Evolutionary conservation across 1,139 yeast genomes (phyloP).

Genomic region (Debaryomyces sp.): DNA sequence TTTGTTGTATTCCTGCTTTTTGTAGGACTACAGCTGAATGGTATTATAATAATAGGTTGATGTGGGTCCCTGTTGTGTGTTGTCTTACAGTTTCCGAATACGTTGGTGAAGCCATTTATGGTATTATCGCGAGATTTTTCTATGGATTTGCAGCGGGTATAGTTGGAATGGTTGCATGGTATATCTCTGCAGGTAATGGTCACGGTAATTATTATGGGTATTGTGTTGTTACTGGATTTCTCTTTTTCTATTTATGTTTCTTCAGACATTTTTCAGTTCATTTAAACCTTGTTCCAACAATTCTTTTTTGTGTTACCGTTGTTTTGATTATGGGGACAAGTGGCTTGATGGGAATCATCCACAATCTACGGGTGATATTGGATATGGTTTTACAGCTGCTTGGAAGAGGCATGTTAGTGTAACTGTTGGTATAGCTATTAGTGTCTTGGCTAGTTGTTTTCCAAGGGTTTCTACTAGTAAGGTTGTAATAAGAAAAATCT

Average conservation of each 20-base stretch:
- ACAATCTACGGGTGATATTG: conserved; percentile 23
- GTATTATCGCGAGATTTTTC: conserved; percentile 27
- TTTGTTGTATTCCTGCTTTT: conserved; percentile 31
- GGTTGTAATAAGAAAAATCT: conserved; percentile 26
- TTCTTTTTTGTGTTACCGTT: conserved; percentile 32
- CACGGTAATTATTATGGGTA: conserved; percentile 37
- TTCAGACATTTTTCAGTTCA: conserved; percentile 40
- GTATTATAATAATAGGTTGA: conserved; percentile 30
- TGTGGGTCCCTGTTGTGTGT: conserved; percentile 41
- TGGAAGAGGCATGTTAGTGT: conserved; percentile 32
- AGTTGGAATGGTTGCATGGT: conserved; percentile 37
- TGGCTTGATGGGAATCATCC: conserved; percentile 28
- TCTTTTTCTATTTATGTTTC: conserved; percentile 26
- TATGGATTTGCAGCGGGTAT: conserved; percentile 37
- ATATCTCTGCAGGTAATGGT: conserved; percentile 36
- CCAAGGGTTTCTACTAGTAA: conserved; percentile 38
- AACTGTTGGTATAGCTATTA: conserved; percentile 32
- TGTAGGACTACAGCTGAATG: conserved; percentile 30
- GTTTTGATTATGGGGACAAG: conserved; percentile 40
- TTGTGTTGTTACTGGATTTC: conserved; percentile 31
- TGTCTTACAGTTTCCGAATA: conserved; percentile 36
- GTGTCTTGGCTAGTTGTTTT: conserved; percentile 32
- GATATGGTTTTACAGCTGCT: conserved; percentile 33
- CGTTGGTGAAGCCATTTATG: conserved; percentile 38
- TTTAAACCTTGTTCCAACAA: conserved; percentile 29